Conservation (phyloP, 2,329 filamentous ascomycete genomes). For the Helotiales sp. region DNA sequence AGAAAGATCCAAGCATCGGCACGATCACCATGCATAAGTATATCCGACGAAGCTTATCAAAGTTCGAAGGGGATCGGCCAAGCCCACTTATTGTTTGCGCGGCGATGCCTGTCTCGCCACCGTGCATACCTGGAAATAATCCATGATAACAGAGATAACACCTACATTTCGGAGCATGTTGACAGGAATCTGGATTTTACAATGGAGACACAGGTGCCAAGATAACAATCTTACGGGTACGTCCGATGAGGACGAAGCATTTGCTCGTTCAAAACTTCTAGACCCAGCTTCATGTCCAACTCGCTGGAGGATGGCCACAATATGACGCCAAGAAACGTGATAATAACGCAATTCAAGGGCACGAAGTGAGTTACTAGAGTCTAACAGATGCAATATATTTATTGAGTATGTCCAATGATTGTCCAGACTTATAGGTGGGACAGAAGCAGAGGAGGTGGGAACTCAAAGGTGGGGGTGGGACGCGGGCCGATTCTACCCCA, state of each 20-base stretch:
- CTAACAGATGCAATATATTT: neutral
- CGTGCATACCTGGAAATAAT: neutral
- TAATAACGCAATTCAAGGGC: neutral
- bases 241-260: neutral
- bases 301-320: too few relatives aligned
- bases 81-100: slow-evolving; percentile 1
- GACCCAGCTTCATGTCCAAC: too few relatives aligned
- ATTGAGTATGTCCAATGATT: neutral
- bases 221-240: neutral
- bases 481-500: too few relatives aligned
- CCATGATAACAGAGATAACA: slow-evolving; percentile 1
- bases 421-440: too few relatives aligned
- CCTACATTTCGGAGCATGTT: neutral
- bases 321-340: neutral
- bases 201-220: neutral
- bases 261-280: too few relatives aligned
- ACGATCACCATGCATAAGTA: neutral
- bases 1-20: neutral
- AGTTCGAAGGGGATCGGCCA: neutral
- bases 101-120: neutral
- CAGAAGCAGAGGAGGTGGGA: too few relatives aligned
- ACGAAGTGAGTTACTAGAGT: neutral
- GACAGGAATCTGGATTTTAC: neutral
- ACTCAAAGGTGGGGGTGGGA: too few relatives aligned
- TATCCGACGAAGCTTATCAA: neutral